Evolutionary conservation across 768 basidiomycete species (phyloP).

Genomic region (Lentinula aciculospora): DNA sequence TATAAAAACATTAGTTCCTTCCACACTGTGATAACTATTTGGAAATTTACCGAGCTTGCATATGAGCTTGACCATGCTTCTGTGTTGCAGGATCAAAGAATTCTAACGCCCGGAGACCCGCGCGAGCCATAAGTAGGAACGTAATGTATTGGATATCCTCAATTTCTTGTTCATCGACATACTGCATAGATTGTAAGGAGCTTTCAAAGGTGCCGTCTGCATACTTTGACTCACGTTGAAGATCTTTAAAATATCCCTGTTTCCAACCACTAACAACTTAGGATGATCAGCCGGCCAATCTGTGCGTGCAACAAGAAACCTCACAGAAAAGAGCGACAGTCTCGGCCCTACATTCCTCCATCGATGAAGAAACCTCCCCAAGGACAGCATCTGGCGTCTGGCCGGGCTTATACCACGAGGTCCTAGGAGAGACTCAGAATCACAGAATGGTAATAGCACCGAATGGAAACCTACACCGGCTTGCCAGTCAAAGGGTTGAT

Average conservation of each 20-base stretch:
- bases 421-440: conserved; percentile 29
- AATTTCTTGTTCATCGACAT: conserved; percentile 57
- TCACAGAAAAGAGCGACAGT: conserved; percentile 76
- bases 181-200: conserved; percentile 43
- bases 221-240: conserved; percentile 53
- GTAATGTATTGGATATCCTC: conserved; percentile 79
- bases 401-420: conserved; percentile 85
- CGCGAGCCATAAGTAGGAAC: conserved; percentile 84
- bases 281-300: not conserved
- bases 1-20: not conserved
- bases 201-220: too few species aligned
- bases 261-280: conserved; percentile 57
- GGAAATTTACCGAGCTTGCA: conserved; percentile 72
- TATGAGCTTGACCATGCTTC: conserved; percentile 87
- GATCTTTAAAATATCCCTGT: conserved; percentile 70
- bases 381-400: conserved; percentile 80
- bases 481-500: conserved; percentile 79
- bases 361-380: conserved; percentile 83
- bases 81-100: conserved; percentile 75
- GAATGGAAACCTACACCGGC: conserved; percentile 47
- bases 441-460: not conserved
- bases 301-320: conserved; percentile 16
- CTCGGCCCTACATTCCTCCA: conserved; percentile 94
- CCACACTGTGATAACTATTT: not conserved
- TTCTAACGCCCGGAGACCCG: conserved; percentile 65